phyloP scores from a whole-genome alignment of 805 yeast genomes.

The Nakazawaea ambrosiae region DNA sequence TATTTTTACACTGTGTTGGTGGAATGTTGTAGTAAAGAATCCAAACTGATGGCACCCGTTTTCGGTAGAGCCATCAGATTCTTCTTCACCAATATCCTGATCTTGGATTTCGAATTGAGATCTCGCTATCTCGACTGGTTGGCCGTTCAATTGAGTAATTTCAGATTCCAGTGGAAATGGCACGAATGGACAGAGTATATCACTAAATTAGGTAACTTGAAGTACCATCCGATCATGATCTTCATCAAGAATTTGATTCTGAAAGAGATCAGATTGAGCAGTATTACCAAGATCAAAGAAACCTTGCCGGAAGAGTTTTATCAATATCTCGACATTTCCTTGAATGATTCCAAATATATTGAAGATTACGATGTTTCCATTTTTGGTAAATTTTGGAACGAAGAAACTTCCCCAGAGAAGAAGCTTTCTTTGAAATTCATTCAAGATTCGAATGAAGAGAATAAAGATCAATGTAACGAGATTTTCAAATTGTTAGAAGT shows the following conservation, averaged over 20 bases:
- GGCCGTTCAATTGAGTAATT: conserved; percentile 86
- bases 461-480: conserved; percentile 24
- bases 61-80: conserved; percentile 88
- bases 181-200: conserved; percentile 78
- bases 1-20: conserved; percentile 82
- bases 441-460: conserved; percentile 24
- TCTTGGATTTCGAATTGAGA: conserved; percentile 70
- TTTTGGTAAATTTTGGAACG: conserved; percentile 24
- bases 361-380: conserved; percentile 28
- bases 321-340: conserved; percentile 37
- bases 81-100: conserved; percentile 60
- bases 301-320: conserved; percentile 61
- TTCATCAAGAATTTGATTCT: conserved; percentile 74
- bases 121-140: conserved; percentile 83
- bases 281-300: conserved; percentile 59
- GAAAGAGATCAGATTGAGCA: conserved; percentile 81
- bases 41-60: conserved; percentile 84
- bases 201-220: conserved; percentile 31
- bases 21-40: conserved; percentile 79
- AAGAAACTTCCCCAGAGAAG: conserved; percentile 12
- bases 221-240: conserved; percentile 64
- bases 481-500: conserved; percentile 26
- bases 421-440: conserved; percentile 24
- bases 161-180: conserved; percentile 98
- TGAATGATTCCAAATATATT: conserved; percentile 28